phyloP scores from a whole-genome alignment of 306 rosid species.

The Carpinus fangiana region DNA sequence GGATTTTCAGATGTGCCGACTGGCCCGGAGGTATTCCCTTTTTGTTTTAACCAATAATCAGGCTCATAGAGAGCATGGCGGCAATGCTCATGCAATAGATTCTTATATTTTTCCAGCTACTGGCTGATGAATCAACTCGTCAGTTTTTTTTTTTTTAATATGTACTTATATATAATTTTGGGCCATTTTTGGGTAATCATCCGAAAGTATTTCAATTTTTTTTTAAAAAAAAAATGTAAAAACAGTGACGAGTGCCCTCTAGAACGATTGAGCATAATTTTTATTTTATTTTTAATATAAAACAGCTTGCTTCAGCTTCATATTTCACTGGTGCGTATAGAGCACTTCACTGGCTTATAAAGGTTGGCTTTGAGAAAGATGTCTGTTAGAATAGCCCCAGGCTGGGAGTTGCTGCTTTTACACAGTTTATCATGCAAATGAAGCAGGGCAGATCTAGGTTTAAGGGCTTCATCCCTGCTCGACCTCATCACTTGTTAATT shows the following conservation, averaged over 20 bases:
- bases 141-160: background rate
- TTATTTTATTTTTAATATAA: background rate
- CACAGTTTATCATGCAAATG: too few species aligned
- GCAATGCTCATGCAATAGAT: slow-evolving; percentile 1
- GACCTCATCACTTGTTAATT: too few species aligned
- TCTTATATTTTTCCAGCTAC: background rate
- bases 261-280: background rate
- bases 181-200: background rate
- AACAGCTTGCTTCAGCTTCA: background rate
- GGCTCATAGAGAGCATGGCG: slow-evolving; percentile 9
- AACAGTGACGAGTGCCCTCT: too few species aligned
- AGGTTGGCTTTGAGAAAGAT: background rate
- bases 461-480: background rate
- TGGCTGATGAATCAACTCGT: background rate
- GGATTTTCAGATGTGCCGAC: slow-evolving; percentile 20
- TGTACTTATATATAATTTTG: background rate
- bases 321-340: background rate
- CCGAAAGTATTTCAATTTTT: background rate
- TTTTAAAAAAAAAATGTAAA: background rate
- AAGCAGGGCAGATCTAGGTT: too few species aligned
- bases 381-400: too few species aligned
- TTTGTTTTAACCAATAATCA: slow-evolving; percentile 18
- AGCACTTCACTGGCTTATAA: background rate
- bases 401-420: too few species aligned
- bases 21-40: slow-evolving; percentile 2